Evolutionary conservation across 2,329 filamentous ascomycete species (phyloP).

Genomic region (Colletotrichum karsti): DNA sequence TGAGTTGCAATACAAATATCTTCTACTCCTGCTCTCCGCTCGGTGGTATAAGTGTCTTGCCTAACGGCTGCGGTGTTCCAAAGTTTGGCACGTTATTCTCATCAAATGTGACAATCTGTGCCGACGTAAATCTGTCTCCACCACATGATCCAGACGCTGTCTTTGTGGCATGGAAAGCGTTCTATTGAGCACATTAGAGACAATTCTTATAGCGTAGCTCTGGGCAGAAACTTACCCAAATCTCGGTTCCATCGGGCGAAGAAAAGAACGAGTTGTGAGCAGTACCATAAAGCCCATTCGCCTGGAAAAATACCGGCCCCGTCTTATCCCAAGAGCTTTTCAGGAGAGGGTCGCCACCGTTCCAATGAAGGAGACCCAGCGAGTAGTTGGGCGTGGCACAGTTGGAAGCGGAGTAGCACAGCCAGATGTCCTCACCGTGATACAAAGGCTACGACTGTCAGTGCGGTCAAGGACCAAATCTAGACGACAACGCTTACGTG

Average conservation of each 20-base stretch:
- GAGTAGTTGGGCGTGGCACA: not conserved
- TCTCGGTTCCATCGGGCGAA: not conserved
- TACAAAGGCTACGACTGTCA: not conserved
- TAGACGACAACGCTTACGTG: not conserved
- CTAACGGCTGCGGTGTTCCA: not conserved
- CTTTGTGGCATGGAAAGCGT: not conserved
- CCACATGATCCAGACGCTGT: not conserved
- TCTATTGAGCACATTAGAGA: not conserved
- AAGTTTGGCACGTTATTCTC: not conserved
- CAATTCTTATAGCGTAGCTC: rapidly evolving
- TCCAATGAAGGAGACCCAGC: not conserved
- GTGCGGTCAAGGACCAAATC: not conserved
- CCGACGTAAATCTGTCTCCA: not conserved
- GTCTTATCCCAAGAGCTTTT: not conserved
- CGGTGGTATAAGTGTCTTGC: not conserved
- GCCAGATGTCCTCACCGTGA: not conserved
- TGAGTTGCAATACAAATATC: no score
- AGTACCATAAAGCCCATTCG: not conserved
- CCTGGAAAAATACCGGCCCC: not conserved
- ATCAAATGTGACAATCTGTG: not conserved
- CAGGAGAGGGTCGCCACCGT: not conserved
- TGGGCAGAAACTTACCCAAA: not conserved
- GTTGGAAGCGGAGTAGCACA: not conserved
- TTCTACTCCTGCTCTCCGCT: no score
- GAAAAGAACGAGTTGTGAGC: not conserved